Evolutionary conservation across 805 yeast species (phyloP), one percentile per base, ranked within the genome.

Genomic region (Ogataea chonburiensis): DNA sequence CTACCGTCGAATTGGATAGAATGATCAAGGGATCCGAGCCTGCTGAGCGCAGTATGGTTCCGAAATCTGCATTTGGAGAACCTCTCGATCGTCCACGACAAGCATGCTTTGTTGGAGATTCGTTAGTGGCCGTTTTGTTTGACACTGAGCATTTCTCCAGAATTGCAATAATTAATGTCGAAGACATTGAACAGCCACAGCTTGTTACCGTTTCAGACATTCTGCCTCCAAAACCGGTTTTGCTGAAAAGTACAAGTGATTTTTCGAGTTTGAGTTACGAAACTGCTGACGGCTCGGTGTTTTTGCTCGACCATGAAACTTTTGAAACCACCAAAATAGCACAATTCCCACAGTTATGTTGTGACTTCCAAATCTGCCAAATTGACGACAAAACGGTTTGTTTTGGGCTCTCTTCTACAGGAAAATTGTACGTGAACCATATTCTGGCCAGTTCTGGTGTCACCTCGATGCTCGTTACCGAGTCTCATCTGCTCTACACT

Each of bases 381-480:
- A 25, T 40, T 10, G 39, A 34, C 13, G 28, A 32, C 5, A 45
- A 52, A 27, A 35, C 55, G 20, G 58, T 64, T 11, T 79, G 79
- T 0, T 83, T 86, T 55, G 98, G 96, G 35, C 61, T 91, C 18
- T 73, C 95, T 0, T 62, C 73, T 5, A 77, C 71, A 44, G 97
- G 97, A 38, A 83, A 82, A 52, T 62, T 93, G 10, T 86, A 67
- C 56, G 79, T 79, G 3, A 78, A 81, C 46, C 71, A 70, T 0
- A 64, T 67, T 11, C 78, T 74, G 42, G 56, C 88, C 10, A 70
- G 85, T 1, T 67, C 76, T 3, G 87, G 91, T 10, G 89, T 86
- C 10, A 89, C 98, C 0, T 89, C 98, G 0, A 60, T 91, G 39
- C 71, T 75, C 38, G 62, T 83, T 9, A 79, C 95, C 0, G 88